These are phyloP conservation scores for Pseudonitzschia multiseries DNA, from an alignment of 108 stramenopile species.

Conservation along the genomic window DNA sequence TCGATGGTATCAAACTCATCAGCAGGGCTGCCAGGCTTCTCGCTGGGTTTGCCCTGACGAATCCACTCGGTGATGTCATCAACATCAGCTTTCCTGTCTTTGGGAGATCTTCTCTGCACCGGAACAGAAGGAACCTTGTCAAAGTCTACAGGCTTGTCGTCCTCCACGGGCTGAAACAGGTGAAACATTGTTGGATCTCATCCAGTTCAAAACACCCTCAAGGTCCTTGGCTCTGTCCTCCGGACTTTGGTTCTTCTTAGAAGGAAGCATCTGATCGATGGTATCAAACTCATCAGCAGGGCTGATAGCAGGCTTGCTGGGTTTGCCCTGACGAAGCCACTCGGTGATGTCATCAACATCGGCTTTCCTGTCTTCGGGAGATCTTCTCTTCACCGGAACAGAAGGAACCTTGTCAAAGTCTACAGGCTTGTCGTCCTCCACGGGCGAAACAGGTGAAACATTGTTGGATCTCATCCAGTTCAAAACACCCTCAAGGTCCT, in stretches of 20 bases:
- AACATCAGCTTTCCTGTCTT: slow-evolving; percentile 12
- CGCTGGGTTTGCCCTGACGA: not conserved
- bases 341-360: slow-evolving; percentile 21
- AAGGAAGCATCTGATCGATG: slow-evolving; percentile 30
- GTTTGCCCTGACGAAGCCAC: slow-evolving; percentile 10
- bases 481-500: slow-evolving; percentile 29
- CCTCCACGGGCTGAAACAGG: not conserved
- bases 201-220: slow-evolving; percentile 36
- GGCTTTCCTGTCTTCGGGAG: slow-evolving; percentile 15
- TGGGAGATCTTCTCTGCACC: slow-evolving; percentile 10
- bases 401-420: slow-evolving; percentile 16
- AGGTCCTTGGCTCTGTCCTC: slow-evolving; percentile 28
- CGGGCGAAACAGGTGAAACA: slow-evolving; percentile 2
- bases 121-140: slow-evolving; percentile 21
- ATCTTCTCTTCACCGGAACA: slow-evolving; percentile 8
- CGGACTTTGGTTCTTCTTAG: slow-evolving; percentile 19
- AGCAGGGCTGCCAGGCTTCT: not conserved
- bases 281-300: slow-evolving; percentile 1
- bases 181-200: slow-evolving; percentile 17
- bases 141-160: not conserved
- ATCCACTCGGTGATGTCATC: slow-evolving; percentile 22
- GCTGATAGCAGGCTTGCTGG: not conserved
- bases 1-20: slow-evolving; percentile 8
- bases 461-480: slow-evolving; percentile 24
- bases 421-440: not conserved